Evolutionary conservation across 495 filamentous ascomycete species (phyloP).

Genomic region (Tuber calosporum): DNA sequence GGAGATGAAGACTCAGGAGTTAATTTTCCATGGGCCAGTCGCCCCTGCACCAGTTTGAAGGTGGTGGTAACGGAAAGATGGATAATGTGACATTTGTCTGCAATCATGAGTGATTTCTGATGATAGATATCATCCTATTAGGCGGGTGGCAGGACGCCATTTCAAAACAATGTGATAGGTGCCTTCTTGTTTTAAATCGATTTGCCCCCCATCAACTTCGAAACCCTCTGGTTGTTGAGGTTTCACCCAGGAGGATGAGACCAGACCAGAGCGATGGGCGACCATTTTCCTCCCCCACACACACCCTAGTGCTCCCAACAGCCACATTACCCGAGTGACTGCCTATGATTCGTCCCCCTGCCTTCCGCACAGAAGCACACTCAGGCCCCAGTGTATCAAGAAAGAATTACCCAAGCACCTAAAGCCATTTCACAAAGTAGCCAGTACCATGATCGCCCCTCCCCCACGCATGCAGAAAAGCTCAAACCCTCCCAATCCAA

Average conservation of each 20-base stretch:
- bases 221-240: not conserved
- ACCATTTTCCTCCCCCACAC: not conserved
- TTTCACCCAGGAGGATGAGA: constrained; percentile 1
- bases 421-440: not conserved
- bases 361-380: not conserved
- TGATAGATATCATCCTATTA: not conserved
- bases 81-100: not conserved
- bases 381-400: not conserved
- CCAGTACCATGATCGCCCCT: not conserved
- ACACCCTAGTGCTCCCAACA: not conserved
- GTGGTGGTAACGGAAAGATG: not conserved
- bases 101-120: not conserved
- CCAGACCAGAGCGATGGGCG: not conserved
- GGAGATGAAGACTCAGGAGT: not conserved
- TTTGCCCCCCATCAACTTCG: not conserved
- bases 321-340: not conserved
- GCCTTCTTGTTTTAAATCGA: not conserved
- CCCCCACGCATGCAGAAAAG: not conserved
- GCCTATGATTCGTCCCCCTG: not conserved
- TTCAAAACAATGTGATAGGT: not conserved
- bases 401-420: not conserved
- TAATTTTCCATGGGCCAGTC: not conserved
- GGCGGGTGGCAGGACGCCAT: not conserved
- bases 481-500: not conserved
- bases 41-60: not conserved